phyloP scores from a whole-genome alignment of 2,329 filamentous ascomycete genomes.

The Macrophomina tecta region DNA sequence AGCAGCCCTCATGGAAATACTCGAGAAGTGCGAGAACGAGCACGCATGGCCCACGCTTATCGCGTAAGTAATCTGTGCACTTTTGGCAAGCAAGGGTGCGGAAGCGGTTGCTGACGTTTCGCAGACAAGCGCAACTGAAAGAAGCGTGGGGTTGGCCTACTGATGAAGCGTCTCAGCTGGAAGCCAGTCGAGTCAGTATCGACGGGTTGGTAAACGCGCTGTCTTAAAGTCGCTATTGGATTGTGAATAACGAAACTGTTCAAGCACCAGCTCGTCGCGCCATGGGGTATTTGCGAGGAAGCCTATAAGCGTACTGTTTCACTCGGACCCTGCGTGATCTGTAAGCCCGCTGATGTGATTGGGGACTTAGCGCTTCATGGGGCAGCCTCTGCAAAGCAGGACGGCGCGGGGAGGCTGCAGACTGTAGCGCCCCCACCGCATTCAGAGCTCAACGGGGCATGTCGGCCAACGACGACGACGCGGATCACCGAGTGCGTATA shows the following conservation, averaged over 20 bases:
- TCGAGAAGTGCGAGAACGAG: constrained; percentile 56
- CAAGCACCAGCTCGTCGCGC: neutral
- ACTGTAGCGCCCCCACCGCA: neutral
- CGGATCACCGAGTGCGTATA: neutral
- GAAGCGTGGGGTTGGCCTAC: constrained; percentile 28
- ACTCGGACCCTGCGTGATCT: neutral
- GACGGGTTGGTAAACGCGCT: constrained; percentile 22
- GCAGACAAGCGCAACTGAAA: constrained; percentile 28
- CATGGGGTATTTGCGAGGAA: neutral
- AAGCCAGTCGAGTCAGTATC: constrained; percentile 18
- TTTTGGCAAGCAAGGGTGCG: no score
- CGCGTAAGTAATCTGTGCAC: constrained; percentile 42
- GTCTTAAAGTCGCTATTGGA: neutral
- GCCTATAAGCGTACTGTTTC: neutral
- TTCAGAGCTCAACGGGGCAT: neutral
- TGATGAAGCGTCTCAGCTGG: neutral
- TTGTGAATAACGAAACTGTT: neutral
- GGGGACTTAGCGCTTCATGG: neutral
- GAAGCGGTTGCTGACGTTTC: neutral
- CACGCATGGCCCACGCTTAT: constrained; percentile 60
- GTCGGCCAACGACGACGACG: neutral
- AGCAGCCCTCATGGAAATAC: constrained; percentile 54
- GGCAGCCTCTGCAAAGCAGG: neutral
- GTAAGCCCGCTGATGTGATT: neutral
- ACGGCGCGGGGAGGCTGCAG: constrained; percentile 1